Base-by-base conservation (phyloP, 2,329 filamentous ascomycete species). In the Claviceps arundinis region DNA sequence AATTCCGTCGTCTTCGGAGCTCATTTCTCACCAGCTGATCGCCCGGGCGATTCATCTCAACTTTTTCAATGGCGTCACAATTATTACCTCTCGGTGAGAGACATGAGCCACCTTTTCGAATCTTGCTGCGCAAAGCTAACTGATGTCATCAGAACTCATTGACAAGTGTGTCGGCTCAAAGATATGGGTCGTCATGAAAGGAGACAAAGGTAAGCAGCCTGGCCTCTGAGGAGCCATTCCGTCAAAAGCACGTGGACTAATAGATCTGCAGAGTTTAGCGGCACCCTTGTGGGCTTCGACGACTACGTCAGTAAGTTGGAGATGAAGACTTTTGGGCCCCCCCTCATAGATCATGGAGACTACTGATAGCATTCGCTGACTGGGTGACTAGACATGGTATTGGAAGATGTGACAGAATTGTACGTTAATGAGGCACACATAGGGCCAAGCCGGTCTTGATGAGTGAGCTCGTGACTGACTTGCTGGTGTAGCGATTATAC, bases 151-250 rank as follows among this genome's bases (percentile, higher is more conserved):
- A 95, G 93, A 98, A 72, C 82, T 98, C 66, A 97, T 98, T 69
- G 93, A 98, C 75, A 96, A 96, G 72, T 98, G 93, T 67, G 90
- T 98, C 59, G 93, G 93, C 56, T 97, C 90, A 51, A 86, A 85
- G 62, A 97, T 98, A 69, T 96, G 91, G 90, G 90, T 98, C 57
- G 82, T 98, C 62, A 98, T 98, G 93, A 98, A 98, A 73, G 89
- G 90, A 59, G 93, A 97, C 67, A 97, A 96, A 76, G 93, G 93
- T 95, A 30, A 37, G 56, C 17, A 40, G 56, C 22, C 5, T 37
- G 2, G 4, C 0, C 13, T 34, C 30, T 34, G 30, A 14, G 13
- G 17, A 37, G 14, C 19, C 19, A 22, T 26, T 14, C 4, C 37
- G 37, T 34, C 19, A 17, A 24, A 41, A 14, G n/a, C 9, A 13